phyloP scores from a whole-genome alignment of 139 green algal genomes.

The Coccomyxa sp. region DNA sequence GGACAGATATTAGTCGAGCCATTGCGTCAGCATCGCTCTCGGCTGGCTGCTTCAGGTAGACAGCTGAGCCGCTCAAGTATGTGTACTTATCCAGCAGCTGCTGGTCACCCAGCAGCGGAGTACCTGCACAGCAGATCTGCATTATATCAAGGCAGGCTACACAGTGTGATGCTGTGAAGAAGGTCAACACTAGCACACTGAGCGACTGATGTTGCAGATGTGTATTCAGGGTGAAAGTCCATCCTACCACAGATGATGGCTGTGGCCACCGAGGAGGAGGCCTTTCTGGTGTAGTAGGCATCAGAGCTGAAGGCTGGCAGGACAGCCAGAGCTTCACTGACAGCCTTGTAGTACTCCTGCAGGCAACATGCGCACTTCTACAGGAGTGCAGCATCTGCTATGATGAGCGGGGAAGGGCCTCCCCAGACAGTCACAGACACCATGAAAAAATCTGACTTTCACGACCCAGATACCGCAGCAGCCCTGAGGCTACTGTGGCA shows the following conservation, averaged over 20 bases:
- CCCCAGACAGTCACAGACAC: neutral
- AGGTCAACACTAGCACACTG: too few relatives aligned
- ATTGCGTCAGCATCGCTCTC: neutral
- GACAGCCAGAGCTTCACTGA: neutral
- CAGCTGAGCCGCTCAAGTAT: neutral
- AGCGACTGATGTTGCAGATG: too few relatives aligned
- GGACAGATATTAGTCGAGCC: neutral
- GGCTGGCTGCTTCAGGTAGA: neutral
- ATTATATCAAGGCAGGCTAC: too few relatives aligned
- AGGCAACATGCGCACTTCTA: neutral
- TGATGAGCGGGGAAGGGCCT: neutral
- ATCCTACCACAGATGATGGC: slow-evolving; percentile 1
- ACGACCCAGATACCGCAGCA: too few relatives aligned
- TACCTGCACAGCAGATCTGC: too few relatives aligned
- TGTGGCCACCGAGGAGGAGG: slow-evolving; percentile 1
- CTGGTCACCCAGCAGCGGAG: neutral
- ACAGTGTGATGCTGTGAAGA: too few relatives aligned
- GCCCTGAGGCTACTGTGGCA: neutral
- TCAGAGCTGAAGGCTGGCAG: slow-evolving; percentile 3
- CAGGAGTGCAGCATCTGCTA: neutral
- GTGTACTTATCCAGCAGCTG: neutral
- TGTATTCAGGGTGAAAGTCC: too few relatives aligned
- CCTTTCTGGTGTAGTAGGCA: slow-evolving; percentile 2
- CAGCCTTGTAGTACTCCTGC: slow-evolving; percentile 2
- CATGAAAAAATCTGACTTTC: neutral